Conservation (phyloP, 345 rosid genomes). For the Odontarrhena argentea region DNA sequence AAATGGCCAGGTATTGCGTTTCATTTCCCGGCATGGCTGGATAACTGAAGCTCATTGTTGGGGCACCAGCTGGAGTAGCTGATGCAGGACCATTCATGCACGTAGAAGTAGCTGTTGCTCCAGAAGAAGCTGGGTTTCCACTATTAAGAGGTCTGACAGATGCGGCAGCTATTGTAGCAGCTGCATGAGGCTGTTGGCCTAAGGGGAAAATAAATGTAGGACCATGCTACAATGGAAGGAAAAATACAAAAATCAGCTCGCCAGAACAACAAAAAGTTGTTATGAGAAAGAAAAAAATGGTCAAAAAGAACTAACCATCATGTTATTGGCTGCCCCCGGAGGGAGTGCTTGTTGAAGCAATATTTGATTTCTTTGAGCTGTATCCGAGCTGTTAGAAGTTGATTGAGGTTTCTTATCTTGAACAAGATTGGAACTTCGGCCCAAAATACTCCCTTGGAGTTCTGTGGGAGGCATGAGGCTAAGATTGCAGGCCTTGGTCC, state of each 20-base stretch:
- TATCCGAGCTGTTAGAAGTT: conserved; percentile 54
- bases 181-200: conserved; percentile 83
- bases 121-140: conserved; percentile 47
- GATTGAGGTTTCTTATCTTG: conserved; percentile 67
- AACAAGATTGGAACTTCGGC: conserved; percentile 51
- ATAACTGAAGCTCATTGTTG: conserved; percentile 85
- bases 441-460: conserved; percentile 55
- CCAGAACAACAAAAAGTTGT: background rate
- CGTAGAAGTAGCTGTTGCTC: conserved; percentile 49
- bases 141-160: conserved; percentile 60
- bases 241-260: background rate
- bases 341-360: conserved; percentile 83
- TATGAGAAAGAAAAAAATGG: background rate
- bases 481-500: conserved; percentile 74
- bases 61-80: conserved; percentile 60
- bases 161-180: conserved; percentile 70
- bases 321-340: conserved; percentile 71
- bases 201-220: conserved; percentile 89
- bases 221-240: conserved; percentile 55
- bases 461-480: conserved; percentile 79
- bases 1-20: conserved; percentile 83
- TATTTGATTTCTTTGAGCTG: conserved; percentile 79
- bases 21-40: conserved; percentile 78
- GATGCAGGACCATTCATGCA: conserved; percentile 54
- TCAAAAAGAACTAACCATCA: conserved; percentile 59